These are phyloP conservation scores for Sclerotinia borealis DNA, from an alignment of 2,329 filamentous ascomycete genomes.

Conservation along the genomic window DNA sequence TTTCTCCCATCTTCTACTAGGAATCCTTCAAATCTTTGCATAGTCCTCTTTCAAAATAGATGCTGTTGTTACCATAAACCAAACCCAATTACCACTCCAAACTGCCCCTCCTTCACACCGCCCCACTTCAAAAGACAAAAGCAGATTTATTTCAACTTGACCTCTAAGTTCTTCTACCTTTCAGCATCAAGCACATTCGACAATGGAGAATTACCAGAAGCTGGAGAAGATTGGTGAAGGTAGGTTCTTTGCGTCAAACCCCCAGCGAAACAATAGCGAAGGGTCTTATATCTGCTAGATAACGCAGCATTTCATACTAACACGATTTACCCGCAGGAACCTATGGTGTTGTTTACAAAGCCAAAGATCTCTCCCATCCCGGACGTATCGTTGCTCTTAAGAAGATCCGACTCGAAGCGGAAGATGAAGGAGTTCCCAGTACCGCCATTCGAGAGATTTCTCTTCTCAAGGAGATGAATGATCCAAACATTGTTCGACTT, in stretches of 20 bases:
- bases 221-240: slow-evolving; percentile 96
- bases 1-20: too few relatives aligned
- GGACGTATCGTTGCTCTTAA: slow-evolving; percentile 88
- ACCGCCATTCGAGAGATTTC: slow-evolving; percentile 94
- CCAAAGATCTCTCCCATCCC: slow-evolving; percentile 72
- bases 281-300: background rate
- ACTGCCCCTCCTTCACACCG: slow-evolving; percentile 18
- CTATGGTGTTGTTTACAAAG: slow-evolving; percentile 94
- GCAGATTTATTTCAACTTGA: slow-evolving; percentile 23
- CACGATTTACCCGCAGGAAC: slow-evolving; percentile 54
- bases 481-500: slow-evolving; percentile 82
- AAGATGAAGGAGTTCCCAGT: slow-evolving; percentile 88
- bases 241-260: slow-evolving; percentile 39
- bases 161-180: slow-evolving; percentile 27
- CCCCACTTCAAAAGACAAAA: slow-evolving; percentile 19
- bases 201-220: slow-evolving; percentile 91
- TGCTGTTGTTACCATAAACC: slow-evolving; percentile 16
- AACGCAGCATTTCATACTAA: slow-evolving; percentile 17
- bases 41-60: slow-evolving; percentile 16
- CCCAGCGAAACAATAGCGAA: background rate
- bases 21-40: slow-evolving; percentile 2
- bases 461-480: slow-evolving; percentile 88
- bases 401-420: slow-evolving; percentile 91
- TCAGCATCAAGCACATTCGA: slow-evolving; percentile 17
- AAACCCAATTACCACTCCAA: slow-evolving; percentile 15